Evolutionary conservation across 495 filamentous ascomycete genomes (phyloP).

Genomic region (Aspergillus sclerotiicarbonarius): DNA sequence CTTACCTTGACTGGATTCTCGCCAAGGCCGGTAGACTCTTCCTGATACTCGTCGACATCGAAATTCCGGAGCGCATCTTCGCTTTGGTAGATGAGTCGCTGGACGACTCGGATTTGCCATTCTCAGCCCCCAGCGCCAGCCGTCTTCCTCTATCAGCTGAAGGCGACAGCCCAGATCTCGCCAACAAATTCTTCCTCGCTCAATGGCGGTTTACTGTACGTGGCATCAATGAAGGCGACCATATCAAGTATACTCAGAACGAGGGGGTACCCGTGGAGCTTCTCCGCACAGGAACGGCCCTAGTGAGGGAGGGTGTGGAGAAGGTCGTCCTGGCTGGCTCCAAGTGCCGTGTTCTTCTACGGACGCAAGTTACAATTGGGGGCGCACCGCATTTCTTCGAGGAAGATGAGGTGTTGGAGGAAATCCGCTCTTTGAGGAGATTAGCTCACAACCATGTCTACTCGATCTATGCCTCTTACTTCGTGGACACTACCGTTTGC

Average conservation of each 20-base stretch:
- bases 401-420: conserved; percentile 64
- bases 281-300: conserved; percentile 51
- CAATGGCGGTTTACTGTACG: conserved; percentile 82
- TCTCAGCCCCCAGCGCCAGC: conserved; percentile 68
- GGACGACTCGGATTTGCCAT: conserved; percentile 85
- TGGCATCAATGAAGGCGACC: conserved; percentile 65
- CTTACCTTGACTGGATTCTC: conserved; percentile 91
- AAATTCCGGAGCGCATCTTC: conserved; percentile 82
- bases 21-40: conserved; percentile 76
- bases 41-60: conserved; percentile 75
- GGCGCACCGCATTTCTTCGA: conserved; percentile 56
- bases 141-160: conserved; percentile 59
- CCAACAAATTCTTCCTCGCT: conserved; percentile 72
- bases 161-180: conserved; percentile 58
- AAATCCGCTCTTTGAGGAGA: conserved; percentile 60
- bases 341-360: conserved; percentile 54
- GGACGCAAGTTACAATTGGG: conserved; percentile 68
- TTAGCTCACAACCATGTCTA: conserved; percentile 77
- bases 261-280: conserved; percentile 80
- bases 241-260: conserved; percentile 70
- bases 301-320: conserved; percentile 54
- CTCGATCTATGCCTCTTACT: conserved; percentile 80
- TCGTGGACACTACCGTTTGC: conserved; percentile 67
- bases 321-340: conserved; percentile 58
- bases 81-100: conserved; percentile 79